phyloP scores from a whole-genome alignment of 805 yeast species.

The Nakazawaea siamensis region DNA sequence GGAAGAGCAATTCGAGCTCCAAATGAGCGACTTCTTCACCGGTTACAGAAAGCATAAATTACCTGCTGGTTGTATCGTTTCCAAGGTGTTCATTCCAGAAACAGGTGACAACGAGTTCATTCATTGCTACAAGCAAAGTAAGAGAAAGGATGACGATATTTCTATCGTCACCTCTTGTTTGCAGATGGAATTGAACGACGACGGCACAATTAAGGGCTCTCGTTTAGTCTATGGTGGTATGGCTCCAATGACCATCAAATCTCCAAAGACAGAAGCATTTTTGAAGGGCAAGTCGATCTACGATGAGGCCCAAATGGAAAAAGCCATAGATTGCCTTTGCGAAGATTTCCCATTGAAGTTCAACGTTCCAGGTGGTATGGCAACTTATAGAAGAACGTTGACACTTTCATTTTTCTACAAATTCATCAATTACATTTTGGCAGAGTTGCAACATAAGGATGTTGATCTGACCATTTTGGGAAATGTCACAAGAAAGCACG shows the following conservation, averaged over 20 bases:
- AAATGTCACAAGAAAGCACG: constrained; percentile 29
- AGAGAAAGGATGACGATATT: constrained; percentile 42
- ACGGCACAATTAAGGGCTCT: constrained; percentile 20
- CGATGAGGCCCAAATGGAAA: constrained; percentile 20
- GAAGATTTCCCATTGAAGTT: constrained; percentile 30
- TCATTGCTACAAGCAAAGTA: constrained; percentile 35
- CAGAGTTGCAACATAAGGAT: constrained; percentile 10
- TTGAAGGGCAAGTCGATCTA: constrained; percentile 18
- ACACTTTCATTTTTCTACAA: constrained; percentile 37
- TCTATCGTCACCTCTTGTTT: constrained; percentile 38
- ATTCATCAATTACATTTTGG: constrained; percentile 27
- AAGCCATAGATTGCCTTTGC: constrained; percentile 18
- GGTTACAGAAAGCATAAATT: constrained; percentile 33
- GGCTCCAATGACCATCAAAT: constrained; percentile 35
- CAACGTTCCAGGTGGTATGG: constrained; percentile 44
- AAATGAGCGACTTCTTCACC: constrained; percentile 33
- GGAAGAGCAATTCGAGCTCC: constrained; percentile 17
- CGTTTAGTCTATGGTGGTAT: constrained; percentile 38
- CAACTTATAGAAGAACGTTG: constrained; percentile 33
- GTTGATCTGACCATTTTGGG: constrained; percentile 17
- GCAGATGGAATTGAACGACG: constrained; percentile 17
- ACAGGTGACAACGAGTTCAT: constrained; percentile 27
- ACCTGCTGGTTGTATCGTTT: constrained; percentile 26
- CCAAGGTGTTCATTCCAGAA: constrained; percentile 32
- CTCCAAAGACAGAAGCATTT: constrained; percentile 24